These are phyloP conservation scores for Fallopia convolvulus DNA, from an alignment of 148 eudicot species.

Conservation along the genomic window DNA sequence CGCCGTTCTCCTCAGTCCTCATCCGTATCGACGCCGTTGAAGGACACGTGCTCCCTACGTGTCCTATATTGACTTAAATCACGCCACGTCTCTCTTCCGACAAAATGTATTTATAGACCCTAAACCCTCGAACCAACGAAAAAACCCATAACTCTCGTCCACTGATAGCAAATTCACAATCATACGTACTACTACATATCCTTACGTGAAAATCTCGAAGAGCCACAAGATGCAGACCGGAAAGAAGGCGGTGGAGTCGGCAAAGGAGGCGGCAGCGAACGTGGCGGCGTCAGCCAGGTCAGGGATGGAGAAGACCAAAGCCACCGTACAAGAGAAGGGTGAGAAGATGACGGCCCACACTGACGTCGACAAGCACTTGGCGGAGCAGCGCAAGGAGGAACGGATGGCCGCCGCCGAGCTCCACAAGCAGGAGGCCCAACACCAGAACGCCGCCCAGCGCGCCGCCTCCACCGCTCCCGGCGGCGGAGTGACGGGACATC, in stretches of 20 bases:
- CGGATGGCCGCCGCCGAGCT: neutral
- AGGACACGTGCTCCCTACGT: neutral
- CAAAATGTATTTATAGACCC: neutral
- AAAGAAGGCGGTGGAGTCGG: constrained; percentile 45
- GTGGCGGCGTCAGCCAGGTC: constrained; percentile 49
- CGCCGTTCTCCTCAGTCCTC: neutral
- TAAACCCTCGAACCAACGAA: neutral
- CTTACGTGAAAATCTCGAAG: too few relatives aligned
- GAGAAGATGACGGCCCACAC: constrained; percentile 20
- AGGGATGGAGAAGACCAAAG: constrained; percentile 61
- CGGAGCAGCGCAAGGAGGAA: constrained; percentile 11
- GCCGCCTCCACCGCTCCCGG: neutral
- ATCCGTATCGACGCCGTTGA: neutral
- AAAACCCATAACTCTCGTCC: too few relatives aligned
- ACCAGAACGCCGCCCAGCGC: constrained; percentile 13
- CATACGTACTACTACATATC: too few relatives aligned
- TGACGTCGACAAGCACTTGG: constrained; percentile 9
- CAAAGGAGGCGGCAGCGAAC: constrained; percentile 55
- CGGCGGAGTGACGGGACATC: neutral
- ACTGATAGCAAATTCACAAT: too few relatives aligned
- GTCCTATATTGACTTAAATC: neutral
- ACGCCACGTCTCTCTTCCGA: neutral
- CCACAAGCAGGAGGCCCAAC: constrained; percentile 10
- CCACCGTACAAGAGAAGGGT: constrained; percentile 49
- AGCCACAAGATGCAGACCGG: constrained; percentile 37